phyloP scores from a whole-genome alignment of 495 filamentous ascomycete species.

The Penicillium taxi region DNA sequence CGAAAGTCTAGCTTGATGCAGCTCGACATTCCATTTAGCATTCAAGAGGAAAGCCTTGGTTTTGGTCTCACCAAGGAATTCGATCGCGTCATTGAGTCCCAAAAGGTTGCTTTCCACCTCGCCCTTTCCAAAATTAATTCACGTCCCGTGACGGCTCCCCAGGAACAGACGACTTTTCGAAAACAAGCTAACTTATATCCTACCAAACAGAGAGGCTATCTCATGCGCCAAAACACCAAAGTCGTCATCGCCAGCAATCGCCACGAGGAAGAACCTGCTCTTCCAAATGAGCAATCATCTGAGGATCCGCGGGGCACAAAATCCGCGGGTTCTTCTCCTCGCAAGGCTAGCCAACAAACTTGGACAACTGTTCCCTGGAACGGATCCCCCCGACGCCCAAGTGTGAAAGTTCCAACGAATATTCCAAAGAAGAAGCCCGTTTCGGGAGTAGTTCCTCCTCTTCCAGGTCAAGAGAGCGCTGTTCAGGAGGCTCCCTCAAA shows the following conservation, averaged over 20 bases:
- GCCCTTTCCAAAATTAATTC: conserved; percentile 36
- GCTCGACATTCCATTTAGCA: conserved; percentile 60
- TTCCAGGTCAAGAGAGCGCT: conserved; percentile 84
- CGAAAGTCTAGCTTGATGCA: conserved; percentile 47
- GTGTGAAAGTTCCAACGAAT: conserved; percentile 50
- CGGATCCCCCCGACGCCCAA: conserved; percentile 59
- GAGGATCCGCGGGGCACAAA: conserved; percentile 49
- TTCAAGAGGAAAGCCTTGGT: conserved; percentile 51
- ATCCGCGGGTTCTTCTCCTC: conserved; percentile 61
- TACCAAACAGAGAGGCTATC: conserved; percentile 80
- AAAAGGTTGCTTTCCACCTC: conserved; percentile 79
- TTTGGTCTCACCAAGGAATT: conserved; percentile 87
- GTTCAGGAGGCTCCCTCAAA: conserved; percentile 52
- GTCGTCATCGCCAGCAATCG: conserved; percentile 81
- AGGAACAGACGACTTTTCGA: conserved; percentile 8
- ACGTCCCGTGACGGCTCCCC: conserved; percentile 4
- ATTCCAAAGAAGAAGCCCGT: conserved; percentile 58
- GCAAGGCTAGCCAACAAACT: conserved; percentile 71
- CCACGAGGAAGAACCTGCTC: conserved; percentile 37
- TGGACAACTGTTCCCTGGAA: conserved; percentile 99
- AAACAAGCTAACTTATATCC: not conserved
- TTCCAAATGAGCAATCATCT: conserved; percentile 41
- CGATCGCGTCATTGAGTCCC: conserved; percentile 87
- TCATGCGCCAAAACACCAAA: conserved; percentile 98
- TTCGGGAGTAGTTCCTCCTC: conserved; percentile 54